phyloP scores from a whole-genome alignment of 2,329 filamentous ascomycete species.

The Pyricularia grisea region DNA sequence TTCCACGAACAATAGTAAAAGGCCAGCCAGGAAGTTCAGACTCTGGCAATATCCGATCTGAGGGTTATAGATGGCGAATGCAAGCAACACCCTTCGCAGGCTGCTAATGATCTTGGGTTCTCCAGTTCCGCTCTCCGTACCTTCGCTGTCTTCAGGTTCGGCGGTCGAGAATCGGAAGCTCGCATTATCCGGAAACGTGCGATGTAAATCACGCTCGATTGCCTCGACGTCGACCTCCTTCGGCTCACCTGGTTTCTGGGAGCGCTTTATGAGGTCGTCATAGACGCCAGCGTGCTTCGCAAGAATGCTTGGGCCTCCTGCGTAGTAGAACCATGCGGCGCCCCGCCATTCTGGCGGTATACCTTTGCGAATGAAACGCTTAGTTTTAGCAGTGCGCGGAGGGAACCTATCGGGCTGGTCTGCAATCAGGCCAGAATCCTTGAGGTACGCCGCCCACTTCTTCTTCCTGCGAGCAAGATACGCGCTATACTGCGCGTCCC shows the following conservation, averaged over 20 bases:
- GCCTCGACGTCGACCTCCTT: conserved; percentile 69
- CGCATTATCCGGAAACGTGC: conserved; percentile 91
- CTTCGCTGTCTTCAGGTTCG: conserved; percentile 15
- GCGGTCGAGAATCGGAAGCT: conserved; percentile 54
- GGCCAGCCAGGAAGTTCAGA: conserved; percentile 86
- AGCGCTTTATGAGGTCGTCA: conserved; percentile 53
- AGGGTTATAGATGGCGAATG: conserved; percentile 86
- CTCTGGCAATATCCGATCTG: conserved; percentile 93
- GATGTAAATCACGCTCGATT: conserved; percentile 87
- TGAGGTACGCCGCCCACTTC: conserved; percentile 76
- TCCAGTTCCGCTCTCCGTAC: conserved; percentile 7
- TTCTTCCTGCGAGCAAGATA: conserved; percentile 65
- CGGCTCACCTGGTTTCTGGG: conserved; percentile 29
- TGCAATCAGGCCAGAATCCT: conserved; percentile 64
- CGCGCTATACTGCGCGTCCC: conserved; percentile 66
- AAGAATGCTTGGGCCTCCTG: conserved; percentile 72
- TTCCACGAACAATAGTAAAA: conserved; percentile 78
- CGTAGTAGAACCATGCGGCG: conserved; percentile 96
- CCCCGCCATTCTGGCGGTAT: conserved; percentile 91
- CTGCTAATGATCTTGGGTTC: conserved; percentile 75
- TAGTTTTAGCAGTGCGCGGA: conserved; percentile 70
- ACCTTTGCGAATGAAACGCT: conserved; percentile 84
- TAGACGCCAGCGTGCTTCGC: conserved; percentile 72
- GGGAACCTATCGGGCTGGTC: conserved; percentile 70
- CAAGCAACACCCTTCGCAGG: conserved; percentile 75